phyloP scores from a whole-genome alignment of 306 rosid species.

The Prunus armeniaca region DNA sequence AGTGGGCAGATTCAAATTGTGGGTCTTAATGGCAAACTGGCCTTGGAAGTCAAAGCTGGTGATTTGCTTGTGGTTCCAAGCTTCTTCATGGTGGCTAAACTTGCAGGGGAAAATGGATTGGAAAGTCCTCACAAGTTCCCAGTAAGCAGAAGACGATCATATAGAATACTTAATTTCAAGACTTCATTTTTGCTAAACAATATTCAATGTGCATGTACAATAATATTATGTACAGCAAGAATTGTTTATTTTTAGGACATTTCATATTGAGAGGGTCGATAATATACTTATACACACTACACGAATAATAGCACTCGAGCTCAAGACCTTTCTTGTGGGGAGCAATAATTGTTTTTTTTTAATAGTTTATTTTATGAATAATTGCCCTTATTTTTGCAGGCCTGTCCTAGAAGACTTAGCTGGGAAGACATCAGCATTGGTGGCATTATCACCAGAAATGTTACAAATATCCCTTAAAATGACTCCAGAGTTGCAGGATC shows the following conservation, averaged over 20 bases:
- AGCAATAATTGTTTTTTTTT: no score
- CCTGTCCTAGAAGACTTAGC: constrained; percentile 49
- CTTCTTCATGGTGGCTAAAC: constrained; percentile 39
- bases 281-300: no score
- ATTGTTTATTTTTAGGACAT: no score
- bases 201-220: no score
- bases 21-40: constrained; percentile 33
- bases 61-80: constrained; percentile 57
- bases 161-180: not conserved
- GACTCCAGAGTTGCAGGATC: constrained; percentile 36
- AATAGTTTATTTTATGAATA: no score
- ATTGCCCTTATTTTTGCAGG: constrained; percentile 21
- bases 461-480: constrained; percentile 42
- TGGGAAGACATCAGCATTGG: constrained; percentile 38
- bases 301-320: no score
- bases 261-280: no score
- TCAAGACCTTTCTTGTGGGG: no score
- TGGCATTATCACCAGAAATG: constrained; percentile 39
- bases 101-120: constrained; percentile 51
- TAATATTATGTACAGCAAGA: no score
- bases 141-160: constrained; percentile 27
- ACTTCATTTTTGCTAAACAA: not conserved
- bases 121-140: constrained; percentile 35
- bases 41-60: constrained; percentile 50
- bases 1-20: constrained; percentile 48